Evolutionary conservation across 176 grass and related monocot genomes (phyloP).

Genomic region (Zizania latifolia): DNA sequence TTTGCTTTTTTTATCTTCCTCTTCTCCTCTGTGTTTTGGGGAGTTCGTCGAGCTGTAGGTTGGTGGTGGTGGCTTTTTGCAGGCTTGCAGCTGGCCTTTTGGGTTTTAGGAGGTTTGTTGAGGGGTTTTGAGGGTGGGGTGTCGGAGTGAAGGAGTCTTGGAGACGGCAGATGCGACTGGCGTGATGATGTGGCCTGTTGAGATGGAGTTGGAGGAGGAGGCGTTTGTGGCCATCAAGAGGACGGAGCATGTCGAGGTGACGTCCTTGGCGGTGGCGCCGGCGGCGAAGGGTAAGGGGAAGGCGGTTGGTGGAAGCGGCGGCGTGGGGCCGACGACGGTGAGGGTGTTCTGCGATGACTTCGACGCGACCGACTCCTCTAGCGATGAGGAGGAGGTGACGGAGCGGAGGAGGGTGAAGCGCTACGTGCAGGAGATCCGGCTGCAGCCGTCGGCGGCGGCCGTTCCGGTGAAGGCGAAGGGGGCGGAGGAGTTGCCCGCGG

Average conservation of each 20-base stretch:
- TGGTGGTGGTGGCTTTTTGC: background rate
- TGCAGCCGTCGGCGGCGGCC: conserved; percentile 21
- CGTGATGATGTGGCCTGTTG: background rate
- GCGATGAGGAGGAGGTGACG: conserved; percentile 34
- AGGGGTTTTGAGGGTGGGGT: conserved; percentile 27
- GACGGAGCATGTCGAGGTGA: conserved; percentile 73
- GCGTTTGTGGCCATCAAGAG: conserved; percentile 36
- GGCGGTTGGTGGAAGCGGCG: background rate
- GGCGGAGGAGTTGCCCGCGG: background rate
- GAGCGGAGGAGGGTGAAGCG: conserved; percentile 45
- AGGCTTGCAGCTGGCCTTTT: too few relatives aligned
- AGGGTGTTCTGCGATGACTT: conserved; percentile 73
- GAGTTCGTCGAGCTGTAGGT: background rate
- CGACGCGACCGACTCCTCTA: conserved; percentile 80
- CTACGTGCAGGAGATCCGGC: conserved; percentile 78
- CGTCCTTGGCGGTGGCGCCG: conserved; percentile 16
- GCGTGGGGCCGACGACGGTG: conserved; percentile 25
- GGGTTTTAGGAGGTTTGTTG: background rate
- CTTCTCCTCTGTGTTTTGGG: background rate
- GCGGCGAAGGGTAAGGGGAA: background rate
- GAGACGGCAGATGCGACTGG: conserved; percentile 29
- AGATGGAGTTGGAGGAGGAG: conserved; percentile 39
- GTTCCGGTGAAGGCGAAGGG: background rate
- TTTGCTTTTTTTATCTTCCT: background rate
- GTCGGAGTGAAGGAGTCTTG: background rate